Conservation (phyloP, 352 stramenopile species). For the Pythium monospermum region DNA sequence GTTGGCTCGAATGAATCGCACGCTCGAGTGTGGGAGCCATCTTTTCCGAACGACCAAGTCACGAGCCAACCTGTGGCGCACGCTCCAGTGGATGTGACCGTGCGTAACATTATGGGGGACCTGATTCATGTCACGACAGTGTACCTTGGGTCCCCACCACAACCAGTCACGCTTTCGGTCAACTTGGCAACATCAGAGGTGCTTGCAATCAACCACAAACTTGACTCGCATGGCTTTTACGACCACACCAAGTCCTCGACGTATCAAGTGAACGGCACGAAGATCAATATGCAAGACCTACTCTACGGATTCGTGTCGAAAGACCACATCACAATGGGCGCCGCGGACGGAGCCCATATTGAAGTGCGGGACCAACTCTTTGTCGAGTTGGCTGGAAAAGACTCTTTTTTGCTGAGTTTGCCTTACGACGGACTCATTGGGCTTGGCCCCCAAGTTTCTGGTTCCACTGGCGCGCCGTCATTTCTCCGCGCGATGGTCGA, state of each 20-base stretch:
- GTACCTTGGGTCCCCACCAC: conserved; percentile 6
- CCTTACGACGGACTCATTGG: neutral
- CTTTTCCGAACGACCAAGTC: neutral
- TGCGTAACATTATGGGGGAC: neutral
- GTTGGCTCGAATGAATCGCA: neutral
- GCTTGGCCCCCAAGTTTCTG: neutral
- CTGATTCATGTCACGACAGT: neutral
- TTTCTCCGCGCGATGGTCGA: neutral
- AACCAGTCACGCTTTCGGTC: conserved; percentile 1
- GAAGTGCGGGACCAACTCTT: conserved; percentile 4
- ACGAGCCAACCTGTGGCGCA: neutral
- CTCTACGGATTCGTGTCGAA: conserved; percentile 3
- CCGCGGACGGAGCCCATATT: neutral
- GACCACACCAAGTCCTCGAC: conserved; percentile 15
- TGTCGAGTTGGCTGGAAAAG: neutral
- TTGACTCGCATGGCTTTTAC: conserved; percentile 8
- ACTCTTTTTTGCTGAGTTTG: neutral
- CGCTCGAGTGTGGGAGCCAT: neutral
- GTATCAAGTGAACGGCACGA: conserved; percentile 13
- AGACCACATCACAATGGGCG: conserved; percentile 1
- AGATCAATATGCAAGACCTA: neutral
- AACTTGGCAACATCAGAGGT: neutral
- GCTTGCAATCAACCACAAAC: conserved; percentile 11
- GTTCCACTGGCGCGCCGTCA: neutral
- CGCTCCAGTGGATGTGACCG: neutral